Base-by-base conservation (phyloP, 495 filamentous ascomycete genomes). In the Delitschia confertaspora region DNA sequence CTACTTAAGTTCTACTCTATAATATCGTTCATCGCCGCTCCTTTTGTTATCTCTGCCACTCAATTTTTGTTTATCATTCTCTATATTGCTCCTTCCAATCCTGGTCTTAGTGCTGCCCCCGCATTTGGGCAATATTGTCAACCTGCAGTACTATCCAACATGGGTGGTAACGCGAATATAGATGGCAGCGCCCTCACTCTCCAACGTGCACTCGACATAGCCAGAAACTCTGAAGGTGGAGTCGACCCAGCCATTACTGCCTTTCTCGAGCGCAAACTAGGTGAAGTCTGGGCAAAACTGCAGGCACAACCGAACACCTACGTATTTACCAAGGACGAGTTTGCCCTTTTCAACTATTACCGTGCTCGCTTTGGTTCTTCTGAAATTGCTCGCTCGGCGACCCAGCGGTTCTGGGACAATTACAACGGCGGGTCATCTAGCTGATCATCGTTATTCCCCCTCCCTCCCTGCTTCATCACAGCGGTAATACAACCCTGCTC, bases 291-390 rank as follows among this genome's bases (percentile, higher is more conserved):
- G 82, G 53, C 45, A 5, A 78, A 69, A 42, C 65, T 91, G 19
- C 49, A 75, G 38, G 65, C 64, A 3, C 61, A 76, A 26, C 79
- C 76, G 3, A 62, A 72, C n/a, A 59, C 59, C 6, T 88, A 85
- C 60, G 55, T 87, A 11, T 74, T 88, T 62, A 73, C 62, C 7
- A 65, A 69, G 38, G 72, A 82, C 52, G 83, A 91, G 58, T 87
- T 86, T 49, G 73, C 81, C 11, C 67, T 91, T 20, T 86, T 88
- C 71, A 88, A 78, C 60, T 88, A 77, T 56, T 85, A 78, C 59
- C 75, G 79, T 31, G 51, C 63, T 16, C 71, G 75, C 1, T 85
- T 78, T 49, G 54, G 63, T 8, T 70, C 68, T 14, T 59, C 60
- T 4, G 46, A 47, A 17, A 45, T 74, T n/a, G 68, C 69, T 20